phyloP scores from a whole-genome alignment of 495 filamentous ascomycete species.

The Oidiodendron maius region DNA sequence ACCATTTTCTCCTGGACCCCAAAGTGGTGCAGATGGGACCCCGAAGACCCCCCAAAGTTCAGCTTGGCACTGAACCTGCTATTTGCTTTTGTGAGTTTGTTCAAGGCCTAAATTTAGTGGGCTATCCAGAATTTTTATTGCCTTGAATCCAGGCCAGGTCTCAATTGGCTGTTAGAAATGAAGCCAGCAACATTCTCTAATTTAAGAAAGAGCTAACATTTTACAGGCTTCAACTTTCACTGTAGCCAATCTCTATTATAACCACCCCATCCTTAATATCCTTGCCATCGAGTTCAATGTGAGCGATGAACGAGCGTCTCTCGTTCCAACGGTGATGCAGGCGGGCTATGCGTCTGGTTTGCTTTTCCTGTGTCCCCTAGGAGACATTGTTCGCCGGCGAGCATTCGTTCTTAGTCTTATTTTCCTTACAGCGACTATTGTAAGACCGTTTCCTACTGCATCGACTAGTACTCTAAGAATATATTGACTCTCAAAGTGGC shows the following conservation, averaged over 20 bases:
- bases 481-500: slow-evolving; percentile 35
- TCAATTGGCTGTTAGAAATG: no score
- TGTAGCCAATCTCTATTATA: slow-evolving; percentile 65
- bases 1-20: slow-evolving; percentile 47
- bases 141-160: no score
- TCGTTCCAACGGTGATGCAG: slow-evolving; percentile 73
- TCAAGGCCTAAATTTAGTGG: no score
- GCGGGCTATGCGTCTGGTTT: slow-evolving; percentile 74
- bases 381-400: slow-evolving; percentile 65
- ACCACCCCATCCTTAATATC: slow-evolving; percentile 58
- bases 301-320: slow-evolving; percentile 40
- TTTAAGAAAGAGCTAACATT: slow-evolving; percentile 14
- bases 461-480: neutral
- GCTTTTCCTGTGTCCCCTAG: slow-evolving; percentile 71
- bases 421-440: slow-evolving; percentile 58
- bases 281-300: slow-evolving; percentile 56
- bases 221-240: slow-evolving; percentile 34
- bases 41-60: slow-evolving; percentile 48
- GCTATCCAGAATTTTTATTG: no score
- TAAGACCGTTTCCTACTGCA: slow-evolving; percentile 23
- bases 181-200: neutral
- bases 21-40: slow-evolving; percentile 49
- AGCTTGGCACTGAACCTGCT: slow-evolving; percentile 53
- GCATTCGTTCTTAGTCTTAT: slow-evolving; percentile 64
- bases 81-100: slow-evolving; percentile 41